phyloP scores from a whole-genome alignment of 2,329 filamentous ascomycete species.

The Ustilaginoidea virens region DNA sequence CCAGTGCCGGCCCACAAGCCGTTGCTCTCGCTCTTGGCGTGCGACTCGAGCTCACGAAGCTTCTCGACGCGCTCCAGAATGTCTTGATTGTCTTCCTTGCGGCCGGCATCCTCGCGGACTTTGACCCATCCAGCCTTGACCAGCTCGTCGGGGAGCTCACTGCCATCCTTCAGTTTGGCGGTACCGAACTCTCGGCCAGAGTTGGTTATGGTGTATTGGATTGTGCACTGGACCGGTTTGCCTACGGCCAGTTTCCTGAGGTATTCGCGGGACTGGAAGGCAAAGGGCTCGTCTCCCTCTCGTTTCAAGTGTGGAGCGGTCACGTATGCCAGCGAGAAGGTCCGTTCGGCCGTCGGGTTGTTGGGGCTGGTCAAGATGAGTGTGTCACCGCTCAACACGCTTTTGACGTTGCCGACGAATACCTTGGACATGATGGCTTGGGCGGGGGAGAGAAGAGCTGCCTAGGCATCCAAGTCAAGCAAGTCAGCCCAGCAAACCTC shows the following conservation, averaged over 20 bases:
- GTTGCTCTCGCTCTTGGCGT: slow-evolving; percentile 64
- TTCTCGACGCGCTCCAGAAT: slow-evolving; percentile 57
- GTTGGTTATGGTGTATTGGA: slow-evolving; percentile 77
- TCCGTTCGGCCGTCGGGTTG: slow-evolving; percentile 71
- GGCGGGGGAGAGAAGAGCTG: slow-evolving; percentile 7
- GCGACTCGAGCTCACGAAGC: slow-evolving; percentile 60
- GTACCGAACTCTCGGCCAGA: slow-evolving; percentile 79
- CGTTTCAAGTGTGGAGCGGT: slow-evolving; percentile 73
- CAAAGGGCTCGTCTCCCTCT: slow-evolving; percentile 83
- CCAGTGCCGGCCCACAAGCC: slow-evolving; percentile 62
- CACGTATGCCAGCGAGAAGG: slow-evolving; percentile 82
- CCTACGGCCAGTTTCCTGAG: slow-evolving; percentile 72
- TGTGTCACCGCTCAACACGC: slow-evolving; percentile 86
- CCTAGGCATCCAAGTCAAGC: too few species aligned
- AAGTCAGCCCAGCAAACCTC: too few species aligned
- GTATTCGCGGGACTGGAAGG: slow-evolving; percentile 89
- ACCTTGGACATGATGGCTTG: slow-evolving; percentile 31
- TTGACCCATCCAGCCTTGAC: slow-evolving; percentile 86
- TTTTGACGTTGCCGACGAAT: slow-evolving; percentile 70
- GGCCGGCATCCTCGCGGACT: slow-evolving; percentile 83
- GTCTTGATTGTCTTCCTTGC: slow-evolving; percentile 75
- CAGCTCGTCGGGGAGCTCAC: slow-evolving; percentile 63
- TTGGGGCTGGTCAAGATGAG: slow-evolving; percentile 68
- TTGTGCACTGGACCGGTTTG: slow-evolving; percentile 70
- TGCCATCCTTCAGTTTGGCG: slow-evolving; percentile 61